Percentiles rank a stretch among this genome's conserved stretches.
phyloP scores from a whole-genome alignment of 805 yeast species.

The Candida maesae region DNA sequence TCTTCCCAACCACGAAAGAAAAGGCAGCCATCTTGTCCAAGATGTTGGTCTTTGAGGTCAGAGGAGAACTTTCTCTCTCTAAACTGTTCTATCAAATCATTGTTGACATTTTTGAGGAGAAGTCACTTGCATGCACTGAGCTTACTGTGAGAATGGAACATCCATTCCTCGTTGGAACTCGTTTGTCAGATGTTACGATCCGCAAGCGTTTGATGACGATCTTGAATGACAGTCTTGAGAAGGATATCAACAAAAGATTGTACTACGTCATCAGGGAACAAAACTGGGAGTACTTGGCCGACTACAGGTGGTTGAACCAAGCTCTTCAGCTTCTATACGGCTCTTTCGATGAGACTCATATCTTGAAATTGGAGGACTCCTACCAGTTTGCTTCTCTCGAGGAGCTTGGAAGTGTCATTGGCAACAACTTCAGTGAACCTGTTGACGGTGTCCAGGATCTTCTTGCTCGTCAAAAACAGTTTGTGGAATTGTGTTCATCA shows the following conservation, averaged over 20 bases:
- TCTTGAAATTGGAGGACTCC: conserved; percentile 45
- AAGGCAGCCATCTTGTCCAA: conserved; percentile 91
- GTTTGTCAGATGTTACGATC: conserved; percentile 69
- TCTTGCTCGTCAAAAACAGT: conserved; percentile 32
- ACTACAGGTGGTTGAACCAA: conserved; percentile 92
- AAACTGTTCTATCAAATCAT: conserved; percentile 82
- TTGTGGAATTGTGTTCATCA: conserved; percentile 26
- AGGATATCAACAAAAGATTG: conserved; percentile 71
- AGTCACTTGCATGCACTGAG: conserved; percentile 75
- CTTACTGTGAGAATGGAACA: conserved; percentile 94
- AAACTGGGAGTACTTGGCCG: conserved; percentile 94
- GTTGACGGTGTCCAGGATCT: conserved; percentile 24
- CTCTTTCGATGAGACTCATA: conserved; percentile 53
- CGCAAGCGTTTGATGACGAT: conserved; percentile 78
- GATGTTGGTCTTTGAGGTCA: conserved; percentile 87
- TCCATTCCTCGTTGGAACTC: conserved; percentile 91
- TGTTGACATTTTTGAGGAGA: conserved; percentile 81
- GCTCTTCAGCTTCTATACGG: conserved; percentile 85
- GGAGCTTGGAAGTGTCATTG: conserved; percentile 32
- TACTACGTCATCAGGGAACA: conserved; percentile 91
- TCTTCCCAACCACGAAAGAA: conserved; percentile 93
- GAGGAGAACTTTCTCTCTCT: conserved; percentile 78
- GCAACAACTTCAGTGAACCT: conserved; percentile 22
- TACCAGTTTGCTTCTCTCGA: conserved; percentile 50
- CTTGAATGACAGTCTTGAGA: conserved; percentile 72